phyloP scores from a whole-genome alignment of 2,329 filamentous ascomycete species.

The Sarocladium oryzae region DNA sequence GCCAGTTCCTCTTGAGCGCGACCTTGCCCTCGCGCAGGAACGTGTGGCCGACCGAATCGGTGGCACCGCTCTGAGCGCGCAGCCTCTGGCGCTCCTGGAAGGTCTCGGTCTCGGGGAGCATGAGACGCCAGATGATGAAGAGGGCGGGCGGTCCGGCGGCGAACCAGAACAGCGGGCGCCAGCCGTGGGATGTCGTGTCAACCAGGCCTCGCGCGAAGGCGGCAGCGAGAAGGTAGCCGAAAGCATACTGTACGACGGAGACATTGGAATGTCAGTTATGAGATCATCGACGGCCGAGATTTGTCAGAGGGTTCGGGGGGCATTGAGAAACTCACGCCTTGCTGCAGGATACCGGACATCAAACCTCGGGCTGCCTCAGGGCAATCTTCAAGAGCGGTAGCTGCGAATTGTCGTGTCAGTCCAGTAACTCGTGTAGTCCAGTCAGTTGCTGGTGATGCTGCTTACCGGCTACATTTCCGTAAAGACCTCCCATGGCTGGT shows the following conservation, averaged over 20 bases:
- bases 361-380: constrained; percentile 62
- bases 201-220: constrained; percentile 61
- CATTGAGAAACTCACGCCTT: constrained; percentile 53
- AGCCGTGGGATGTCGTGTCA: constrained; percentile 69
- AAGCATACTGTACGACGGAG: constrained; percentile 39
- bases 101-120: constrained; percentile 70
- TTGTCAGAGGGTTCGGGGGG: too few species aligned
- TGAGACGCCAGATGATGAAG: constrained; percentile 72
- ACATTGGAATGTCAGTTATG: not conserved
- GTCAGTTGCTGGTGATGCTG: too few species aligned
- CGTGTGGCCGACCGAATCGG: constrained; percentile 39
- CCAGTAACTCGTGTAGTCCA: too few species aligned
- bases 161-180: constrained; percentile 88
- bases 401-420: constrained; percentile 20
- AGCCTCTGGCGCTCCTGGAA: constrained; percentile 62
- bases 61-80: constrained; percentile 31
- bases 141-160: constrained; percentile 72
- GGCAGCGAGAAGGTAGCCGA: constrained; percentile 56
- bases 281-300: too few species aligned
- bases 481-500: constrained; percentile 69
- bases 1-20: constrained; percentile 73
- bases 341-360: constrained; percentile 70
- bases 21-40: constrained; percentile 74
- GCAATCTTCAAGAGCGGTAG: constrained; percentile 71
- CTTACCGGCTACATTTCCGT: constrained; percentile 61